Base-by-base conservation (phyloP, 495 filamentous ascomycete species). In the Trichoderma gamsii region DNA sequence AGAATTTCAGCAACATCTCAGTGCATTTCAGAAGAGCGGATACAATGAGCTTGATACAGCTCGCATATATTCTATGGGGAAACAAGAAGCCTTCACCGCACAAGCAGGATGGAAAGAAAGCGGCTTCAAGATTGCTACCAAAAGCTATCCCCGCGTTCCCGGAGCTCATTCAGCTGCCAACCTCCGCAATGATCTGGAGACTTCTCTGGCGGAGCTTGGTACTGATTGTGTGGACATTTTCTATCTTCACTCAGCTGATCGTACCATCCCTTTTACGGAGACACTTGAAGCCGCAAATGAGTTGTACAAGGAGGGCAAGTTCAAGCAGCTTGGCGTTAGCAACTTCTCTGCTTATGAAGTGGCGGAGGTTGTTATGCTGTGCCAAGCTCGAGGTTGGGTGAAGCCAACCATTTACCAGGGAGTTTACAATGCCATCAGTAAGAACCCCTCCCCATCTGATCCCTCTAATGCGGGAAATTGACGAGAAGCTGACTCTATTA, bases 281-380 rank as follows among this genome's bases (percentile, higher is more conserved):
- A 92, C 91, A 1, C 82, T 95, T 11, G 81, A 85, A 66, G 87
- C 84, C 18, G 81, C 89, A 66, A 86, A 96, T 75, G 81, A 89
- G 70, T 75, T 93, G 51, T 86, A 94, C 75, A 88, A 89, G 73
- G 83, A 89, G 70, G 91, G 92, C 11, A 94, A 92, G 71, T 95
- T 96, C 77, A 84, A 87, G 21, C 81, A 87, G 67, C 76, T 96
- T 3, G 91, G 90, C 3, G 73, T 96, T 66, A 87, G 84, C 67
- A 96, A 94, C 75, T 96, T 83, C 72, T 87, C 92, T 1, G 85
- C 91, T 12, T 93, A 89, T 76, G 91, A 96, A 74, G 90, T 96
- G 1, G 91, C 92, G 1, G 92, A 95, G 78, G 82, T 93, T 23
- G 89, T 86, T 7, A 89, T 88, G 69, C 83, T 85, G 43, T 93